phyloP scores from a whole-genome alignment of 225 moss, liverwort and hornwort genomes.

The Asterella californica region DNA sequence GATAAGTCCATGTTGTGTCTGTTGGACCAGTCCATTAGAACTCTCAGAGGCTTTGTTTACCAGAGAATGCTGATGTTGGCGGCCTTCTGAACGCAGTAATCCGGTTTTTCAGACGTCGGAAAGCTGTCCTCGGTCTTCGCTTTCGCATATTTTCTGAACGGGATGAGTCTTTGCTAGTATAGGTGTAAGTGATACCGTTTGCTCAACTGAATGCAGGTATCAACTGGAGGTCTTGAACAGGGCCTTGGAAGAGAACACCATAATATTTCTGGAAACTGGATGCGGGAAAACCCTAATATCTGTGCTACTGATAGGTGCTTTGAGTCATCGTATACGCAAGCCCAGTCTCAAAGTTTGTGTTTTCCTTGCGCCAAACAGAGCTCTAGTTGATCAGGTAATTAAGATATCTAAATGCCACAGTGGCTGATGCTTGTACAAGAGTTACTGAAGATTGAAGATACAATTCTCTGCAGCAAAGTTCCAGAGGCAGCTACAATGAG shows the following conservation, averaged over 20 bases:
- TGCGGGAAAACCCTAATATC: conserved; percentile 81
- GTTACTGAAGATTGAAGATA: neutral
- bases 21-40: neutral
- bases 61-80: neutral
- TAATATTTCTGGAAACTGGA: conserved; percentile 88
- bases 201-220: conserved; percentile 57
- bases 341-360: conserved; percentile 65
- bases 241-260: conserved; percentile 79
- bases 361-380: conserved; percentile 70
- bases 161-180: neutral
- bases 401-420: neutral
- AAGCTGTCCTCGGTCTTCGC: neutral
- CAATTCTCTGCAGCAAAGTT: neutral
- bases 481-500: neutral
- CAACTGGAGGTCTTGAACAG: conserved; percentile 71
- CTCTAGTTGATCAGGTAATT: conserved; percentile 79
- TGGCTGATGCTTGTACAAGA: neutral
- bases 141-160: neutral
- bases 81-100: neutral
- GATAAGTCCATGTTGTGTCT: neutral
- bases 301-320: conserved; percentile 63
- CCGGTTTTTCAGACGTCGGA: neutral
- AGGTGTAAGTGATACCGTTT: neutral
- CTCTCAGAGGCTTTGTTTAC: neutral
- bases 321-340: conserved; percentile 66